These are phyloP conservation scores for Quercus engelmannii DNA, from an alignment of 306 rosid genomes.

Conservation along the genomic window DNA sequence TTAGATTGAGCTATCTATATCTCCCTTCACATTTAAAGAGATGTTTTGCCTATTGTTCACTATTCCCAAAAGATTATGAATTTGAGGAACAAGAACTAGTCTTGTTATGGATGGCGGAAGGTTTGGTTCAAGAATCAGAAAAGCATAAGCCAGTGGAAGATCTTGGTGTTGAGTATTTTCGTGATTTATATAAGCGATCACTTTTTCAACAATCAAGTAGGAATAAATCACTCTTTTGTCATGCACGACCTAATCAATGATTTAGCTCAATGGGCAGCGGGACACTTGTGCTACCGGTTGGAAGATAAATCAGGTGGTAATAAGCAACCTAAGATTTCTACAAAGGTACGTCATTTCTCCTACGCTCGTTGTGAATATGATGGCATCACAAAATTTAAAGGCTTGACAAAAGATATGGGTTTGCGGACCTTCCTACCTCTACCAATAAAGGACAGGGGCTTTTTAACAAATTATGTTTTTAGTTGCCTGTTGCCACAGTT, in stretches of 20 bases:
- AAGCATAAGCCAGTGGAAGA: neutral
- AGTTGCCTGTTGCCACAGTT: neutral
- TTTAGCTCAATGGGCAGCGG: neutral
- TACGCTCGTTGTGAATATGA: accelerated
- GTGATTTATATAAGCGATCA: neutral
- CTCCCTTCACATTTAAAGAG: neutral
- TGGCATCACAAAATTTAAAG: neutral
- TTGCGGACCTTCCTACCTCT: constrained; percentile 63
- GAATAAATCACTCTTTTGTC: neutral
- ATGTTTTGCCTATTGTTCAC: constrained; percentile 10
- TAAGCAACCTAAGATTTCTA: neutral
- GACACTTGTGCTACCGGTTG: accelerated
- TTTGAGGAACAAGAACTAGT: neutral
- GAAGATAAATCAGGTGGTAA: too few relatives aligned
- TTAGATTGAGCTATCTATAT: constrained; percentile 1
- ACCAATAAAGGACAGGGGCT: constrained; percentile 8
- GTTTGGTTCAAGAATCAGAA: neutral
- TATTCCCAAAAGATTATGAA: neutral
- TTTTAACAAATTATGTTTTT: neutral
- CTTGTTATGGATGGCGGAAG: neutral
- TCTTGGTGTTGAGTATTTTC: neutral
- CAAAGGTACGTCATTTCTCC: neutral
- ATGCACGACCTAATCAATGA: constrained; percentile 16
- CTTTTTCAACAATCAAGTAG: neutral
- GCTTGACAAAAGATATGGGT: neutral